Evolutionary conservation across 2,329 filamentous ascomycete genomes (phyloP), one percentile per base, ranked within the genome.

Genomic region (Diaporthe ampelina): DNA sequence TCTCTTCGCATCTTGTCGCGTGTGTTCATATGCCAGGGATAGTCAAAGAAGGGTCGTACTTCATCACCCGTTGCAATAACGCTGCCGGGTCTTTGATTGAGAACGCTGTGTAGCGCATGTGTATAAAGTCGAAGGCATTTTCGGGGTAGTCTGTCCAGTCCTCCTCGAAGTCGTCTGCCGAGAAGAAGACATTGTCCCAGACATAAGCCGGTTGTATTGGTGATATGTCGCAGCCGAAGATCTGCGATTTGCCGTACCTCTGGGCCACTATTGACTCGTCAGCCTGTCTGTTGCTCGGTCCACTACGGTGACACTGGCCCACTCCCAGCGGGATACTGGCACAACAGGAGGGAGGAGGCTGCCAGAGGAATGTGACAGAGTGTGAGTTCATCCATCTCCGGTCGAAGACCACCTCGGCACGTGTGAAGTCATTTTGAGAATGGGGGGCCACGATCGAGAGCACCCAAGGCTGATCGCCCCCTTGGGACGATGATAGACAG

Each of bases 171-270:
- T 89, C 87, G 78, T 88, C 87, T 52, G 89, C 85, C 32, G 86
- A 83, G 76, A 89, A 89, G 32, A 84, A 82, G n/a, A 87, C 85
- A 72, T 89, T 89, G 69, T 85, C 82, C 2, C 87, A 87, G 0
- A 89, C 86, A 78, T 85, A 87, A 63, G 85, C 85, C 0, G 87
- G 87, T 68, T 89, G 87, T 54, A 89, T 89, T 0, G 87, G 87
- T 1, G 87, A 89, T 3, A 89, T 80, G 75, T 89, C 87, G 79
- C 88, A 84, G 75, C 87, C 87, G 54, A 85, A 84, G 58, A 89
- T 85, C 40, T 79, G 79, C 0, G 85, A 79, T 1, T 83, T 81
- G 6, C 85, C 85, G 72, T 86, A 89, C 43, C 80, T 79, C 71
- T 89, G 87, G 71, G 85, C 87, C 76, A 89, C 87, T 89, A 68